Evolutionary conservation across 1,284 basidiomycete species (phyloP), one percentile per base, ranked within the genome.

Genomic region (Malassezia cuniculi): DNA sequence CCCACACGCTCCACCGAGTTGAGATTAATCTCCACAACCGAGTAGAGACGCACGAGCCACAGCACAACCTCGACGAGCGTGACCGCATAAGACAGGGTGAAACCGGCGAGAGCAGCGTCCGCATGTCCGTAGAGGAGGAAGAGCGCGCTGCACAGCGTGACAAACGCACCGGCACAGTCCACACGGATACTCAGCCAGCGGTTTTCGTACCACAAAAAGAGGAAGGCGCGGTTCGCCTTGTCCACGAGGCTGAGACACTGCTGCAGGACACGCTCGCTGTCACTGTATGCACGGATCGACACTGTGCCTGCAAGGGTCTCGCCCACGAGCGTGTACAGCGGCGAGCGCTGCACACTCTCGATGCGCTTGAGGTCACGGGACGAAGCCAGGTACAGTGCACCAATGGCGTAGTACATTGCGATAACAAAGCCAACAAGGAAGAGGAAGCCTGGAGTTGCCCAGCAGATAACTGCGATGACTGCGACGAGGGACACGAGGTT

Each of bases 261-360:
- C 19, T 56, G 53, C 54, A 86, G 73, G 71, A 90, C 89, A 14
- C 76, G 72, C 27, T 71, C 71, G 56, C 89, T 85, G 2, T 78
- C 81, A 7, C 80, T 81, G 69, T 87, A 93, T 0, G 85, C 87
- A 33, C 86, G 77, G 26, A 90, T 82, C n/a, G 81, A 80, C 30
- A 83, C 71, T 34, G 85, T 79, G 15, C 83, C 82, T 36, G 72
- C 74, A 26, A 86, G 71, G 10, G 85, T 71, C 60, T 87, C 83
- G 47, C 59, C 57, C 10, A 62, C 51, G 22, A 63, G 52, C 4
- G 63, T 66, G 44, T 61, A 60, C 46, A 66, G 57, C 8, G 64
- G 64, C 36, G 62, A 66, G 24, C 64, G 55, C 25, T 52, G 50
- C 24, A 66, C 56, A 27, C 58, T 62, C 47, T 67, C 62, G 49